Evolutionary conservation across 2,329 filamentous ascomycete species (phyloP), one percentile per base, ranked within the genome.

Genomic region (Diaporthe australafricana): DNA sequence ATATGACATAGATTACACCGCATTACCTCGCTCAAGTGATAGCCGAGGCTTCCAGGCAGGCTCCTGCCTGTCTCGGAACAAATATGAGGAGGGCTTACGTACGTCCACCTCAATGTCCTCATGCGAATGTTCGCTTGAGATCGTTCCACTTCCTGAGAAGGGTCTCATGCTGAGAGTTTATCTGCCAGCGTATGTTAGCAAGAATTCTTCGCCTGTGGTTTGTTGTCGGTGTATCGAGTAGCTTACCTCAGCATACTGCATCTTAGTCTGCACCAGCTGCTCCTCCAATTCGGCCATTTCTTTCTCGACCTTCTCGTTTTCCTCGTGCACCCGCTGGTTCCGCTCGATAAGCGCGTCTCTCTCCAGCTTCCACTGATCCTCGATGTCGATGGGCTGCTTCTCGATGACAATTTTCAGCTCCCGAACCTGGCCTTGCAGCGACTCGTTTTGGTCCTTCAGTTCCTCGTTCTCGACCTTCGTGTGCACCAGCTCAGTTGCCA

Each of bases 401-500:
- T 98, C 94, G 38, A 98, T 95, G 47, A 98, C 92, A 57, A 91
- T 89, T 78, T 94, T 92, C 72, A 99, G 86, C 82, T 98, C 95
- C 70, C 90, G 89, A 25, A 98, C 94, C 80, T 98, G 94, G 12
- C 93, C 91, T 79, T 91, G 93, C 75, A 98, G 85, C 60, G 91
- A 93, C 81, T 99, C 96, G 77, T 98, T 98, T 81, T 95, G 90
- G 78, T 99, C 96, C 56, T 90, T 90, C 48, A 99, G 85, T 79
- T 94, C 92, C 79, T 98, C 93, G 77, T 98, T 98, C 78, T 97
- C 92, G 5, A 99, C 94, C 82, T 98, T 98, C 52, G 94, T 92
- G 75, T 92, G 93, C 42, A 99, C 95, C 53, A 99, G 87, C 78
- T 98, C 94, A 0, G 94, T 98, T 0, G 96, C 96, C 72, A 98